Evolutionary conservation across 345 rosid genomes (phyloP).

Genomic region (Mallotus nudiflorus): DNA sequence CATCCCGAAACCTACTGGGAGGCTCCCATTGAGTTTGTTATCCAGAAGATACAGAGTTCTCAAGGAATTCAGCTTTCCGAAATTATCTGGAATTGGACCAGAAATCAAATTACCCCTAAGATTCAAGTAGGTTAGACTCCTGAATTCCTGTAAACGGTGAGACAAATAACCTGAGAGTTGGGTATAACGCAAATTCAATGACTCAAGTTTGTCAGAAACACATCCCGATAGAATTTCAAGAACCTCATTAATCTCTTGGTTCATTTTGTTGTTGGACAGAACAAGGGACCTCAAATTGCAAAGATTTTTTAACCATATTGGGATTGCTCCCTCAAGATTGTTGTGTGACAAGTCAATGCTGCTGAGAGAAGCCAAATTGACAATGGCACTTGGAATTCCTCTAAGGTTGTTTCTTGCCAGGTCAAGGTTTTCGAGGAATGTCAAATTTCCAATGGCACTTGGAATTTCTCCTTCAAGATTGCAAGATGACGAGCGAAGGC

Average conservation of each 20-base stretch:
- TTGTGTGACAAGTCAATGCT: no score
- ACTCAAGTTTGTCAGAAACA: not conserved
- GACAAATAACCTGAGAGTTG: conserved; percentile 15
- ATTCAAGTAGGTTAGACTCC: not conserved
- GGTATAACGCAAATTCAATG: not conserved
- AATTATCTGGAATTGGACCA: no score
- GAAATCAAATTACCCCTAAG: conserved; percentile 16
- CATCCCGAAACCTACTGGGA: conserved; percentile 19
- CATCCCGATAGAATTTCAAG: conserved; percentile 2
- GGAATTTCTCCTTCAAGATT: no score
- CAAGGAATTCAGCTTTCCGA: no score
- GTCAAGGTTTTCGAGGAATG: no score
- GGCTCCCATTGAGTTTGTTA: conserved; percentile 13
- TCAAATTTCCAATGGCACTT: no score
- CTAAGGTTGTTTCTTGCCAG: not conserved
- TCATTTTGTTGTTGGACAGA: not conserved
- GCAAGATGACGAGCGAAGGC: no score
- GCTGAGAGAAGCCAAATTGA: no score
- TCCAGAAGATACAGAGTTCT: no score
- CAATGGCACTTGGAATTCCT: conserved; percentile 22
- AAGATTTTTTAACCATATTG: conserved; percentile 15
- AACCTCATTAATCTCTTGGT: not conserved
- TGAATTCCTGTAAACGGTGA: conserved; percentile 8
- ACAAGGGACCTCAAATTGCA: conserved; percentile 13
- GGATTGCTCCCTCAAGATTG: no score